Conservation (phyloP, 1,284 basidiomycete genomes). For the Coniferiporia weirii region DNA sequence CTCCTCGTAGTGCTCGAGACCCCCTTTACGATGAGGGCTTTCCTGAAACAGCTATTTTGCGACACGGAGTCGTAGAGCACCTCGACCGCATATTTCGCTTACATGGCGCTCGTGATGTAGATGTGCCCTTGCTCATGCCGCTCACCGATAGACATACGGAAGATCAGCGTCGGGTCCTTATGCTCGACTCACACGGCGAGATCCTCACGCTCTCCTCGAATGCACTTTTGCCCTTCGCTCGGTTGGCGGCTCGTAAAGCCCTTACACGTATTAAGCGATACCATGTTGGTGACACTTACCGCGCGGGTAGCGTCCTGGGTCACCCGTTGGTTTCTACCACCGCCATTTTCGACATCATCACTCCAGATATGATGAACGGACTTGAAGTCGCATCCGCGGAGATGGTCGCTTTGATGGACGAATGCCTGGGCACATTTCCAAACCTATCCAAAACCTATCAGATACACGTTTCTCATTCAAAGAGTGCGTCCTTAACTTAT, state of each 20-base stretch:
- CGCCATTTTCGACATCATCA: constrained; percentile 76
- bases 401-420: constrained; percentile 59
- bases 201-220: constrained; percentile 78
- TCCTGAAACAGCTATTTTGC: constrained; percentile 69
- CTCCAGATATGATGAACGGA: constrained; percentile 57
- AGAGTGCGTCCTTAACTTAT: constrained; percentile 40
- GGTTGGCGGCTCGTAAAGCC: constrained; percentile 72
- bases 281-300: constrained; percentile 73
- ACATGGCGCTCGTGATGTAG: constrained; percentile 86
- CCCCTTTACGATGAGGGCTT: constrained; percentile 77
- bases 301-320: constrained; percentile 55
- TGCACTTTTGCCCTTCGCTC: constrained; percentile 77
- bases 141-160: constrained; percentile 46
- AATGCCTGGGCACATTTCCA: constrained; percentile 66
- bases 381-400: constrained; percentile 64
- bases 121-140: constrained; percentile 81
- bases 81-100: constrained; percentile 76
- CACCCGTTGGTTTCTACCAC: constrained; percentile 69
- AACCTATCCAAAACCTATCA: constrained; percentile 59
- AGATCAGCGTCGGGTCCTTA: constrained; percentile 60
- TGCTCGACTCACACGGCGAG: constrained; percentile 82
- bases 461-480: constrained; percentile 70
- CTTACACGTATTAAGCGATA: constrained; percentile 86
- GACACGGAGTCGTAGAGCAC: constrained; percentile 74
- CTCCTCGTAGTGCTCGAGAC: constrained; percentile 60